Conservation (phyloP, 192 early-diverging fungal genomes). For the Backusella circina region DNA sequence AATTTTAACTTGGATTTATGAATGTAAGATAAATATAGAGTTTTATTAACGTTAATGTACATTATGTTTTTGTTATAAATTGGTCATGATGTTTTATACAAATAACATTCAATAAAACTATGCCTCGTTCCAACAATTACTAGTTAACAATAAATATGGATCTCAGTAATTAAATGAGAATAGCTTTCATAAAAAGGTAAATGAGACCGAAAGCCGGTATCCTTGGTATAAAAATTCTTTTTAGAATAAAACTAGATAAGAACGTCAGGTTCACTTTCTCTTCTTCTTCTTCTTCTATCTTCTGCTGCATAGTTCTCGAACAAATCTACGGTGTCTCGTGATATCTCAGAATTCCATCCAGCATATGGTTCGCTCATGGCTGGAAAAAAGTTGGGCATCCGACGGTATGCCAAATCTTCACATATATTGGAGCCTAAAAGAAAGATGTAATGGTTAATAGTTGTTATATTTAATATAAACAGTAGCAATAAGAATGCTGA, state of each 20-base stretch:
- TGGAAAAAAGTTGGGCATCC: not conserved
- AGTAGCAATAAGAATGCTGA: not conserved
- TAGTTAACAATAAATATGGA: no score
- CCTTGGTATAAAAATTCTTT: not conserved
- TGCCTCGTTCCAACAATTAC: no score
- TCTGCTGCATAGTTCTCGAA: not conserved
- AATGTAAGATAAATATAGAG: not conserved
- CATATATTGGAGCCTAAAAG: not conserved
- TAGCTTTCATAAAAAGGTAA: not conserved
- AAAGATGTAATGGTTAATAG: not conserved
- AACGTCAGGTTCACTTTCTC: not conserved
- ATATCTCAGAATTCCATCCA: not conserved
- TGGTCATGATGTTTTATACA: no score
- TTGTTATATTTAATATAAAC: not conserved
- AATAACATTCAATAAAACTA: no score
- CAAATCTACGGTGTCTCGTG: not conserved
- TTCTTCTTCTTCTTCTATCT: constrained; percentile 5
- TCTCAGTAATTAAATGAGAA: not conserved
- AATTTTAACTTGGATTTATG: no score
- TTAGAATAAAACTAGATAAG: not conserved
- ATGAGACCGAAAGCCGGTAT: not conserved
- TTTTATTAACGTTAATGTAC: no score
- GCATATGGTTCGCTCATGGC: not conserved
- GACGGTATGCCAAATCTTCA: not conserved
- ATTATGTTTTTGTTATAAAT: no score